Percentiles rank a stretch among this genome's conserved stretches.
Evolutionary conservation across 495 filamentous ascomycete species (phyloP).

Genomic region (Astrocystis sublimbata): DNA sequence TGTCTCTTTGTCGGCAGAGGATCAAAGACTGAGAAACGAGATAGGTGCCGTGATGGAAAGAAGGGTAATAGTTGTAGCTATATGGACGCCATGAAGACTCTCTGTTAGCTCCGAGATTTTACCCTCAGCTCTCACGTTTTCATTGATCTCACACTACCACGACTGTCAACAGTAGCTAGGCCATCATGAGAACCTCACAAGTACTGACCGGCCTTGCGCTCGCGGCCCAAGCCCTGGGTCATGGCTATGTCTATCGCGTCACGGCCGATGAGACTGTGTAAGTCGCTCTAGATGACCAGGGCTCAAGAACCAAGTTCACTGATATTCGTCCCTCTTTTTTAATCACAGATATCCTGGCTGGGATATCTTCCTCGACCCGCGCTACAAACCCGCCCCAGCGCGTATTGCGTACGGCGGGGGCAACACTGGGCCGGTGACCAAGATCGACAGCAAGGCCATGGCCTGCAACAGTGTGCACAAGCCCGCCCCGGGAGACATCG

Average conservation of each 20-base stretch:
- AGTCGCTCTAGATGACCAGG: not conserved
- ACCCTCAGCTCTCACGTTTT: no score
- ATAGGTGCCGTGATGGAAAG: no score
- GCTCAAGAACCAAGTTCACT: not conserved
- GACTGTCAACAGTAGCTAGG: no score
- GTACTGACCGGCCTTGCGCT: no score
- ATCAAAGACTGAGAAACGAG: no score
- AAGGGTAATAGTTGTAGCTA: no score
- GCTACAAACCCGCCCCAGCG: not conserved
- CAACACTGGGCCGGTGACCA: slow-evolving; percentile 40
- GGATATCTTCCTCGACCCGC: not conserved
- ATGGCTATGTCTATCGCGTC: slow-evolving; percentile 25
- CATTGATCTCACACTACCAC: no score
- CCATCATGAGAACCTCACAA: no score
- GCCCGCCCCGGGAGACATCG: slow-evolving; percentile 46
- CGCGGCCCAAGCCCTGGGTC: slow-evolving; percentile 8
- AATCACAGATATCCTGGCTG: not conserved
- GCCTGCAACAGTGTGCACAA: slow-evolving; percentile 61
- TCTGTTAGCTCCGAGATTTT: no score
- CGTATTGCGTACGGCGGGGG: not conserved
- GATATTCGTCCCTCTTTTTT: not conserved
- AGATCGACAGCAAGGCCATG: slow-evolving; percentile 51
- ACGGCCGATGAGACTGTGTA: slow-evolving; percentile 25
- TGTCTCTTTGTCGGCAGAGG: no score
- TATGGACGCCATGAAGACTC: no score